Base-by-base conservation (phyloP, 1,139 yeast genomes). In the Sugiyamaella japonica region DNA sequence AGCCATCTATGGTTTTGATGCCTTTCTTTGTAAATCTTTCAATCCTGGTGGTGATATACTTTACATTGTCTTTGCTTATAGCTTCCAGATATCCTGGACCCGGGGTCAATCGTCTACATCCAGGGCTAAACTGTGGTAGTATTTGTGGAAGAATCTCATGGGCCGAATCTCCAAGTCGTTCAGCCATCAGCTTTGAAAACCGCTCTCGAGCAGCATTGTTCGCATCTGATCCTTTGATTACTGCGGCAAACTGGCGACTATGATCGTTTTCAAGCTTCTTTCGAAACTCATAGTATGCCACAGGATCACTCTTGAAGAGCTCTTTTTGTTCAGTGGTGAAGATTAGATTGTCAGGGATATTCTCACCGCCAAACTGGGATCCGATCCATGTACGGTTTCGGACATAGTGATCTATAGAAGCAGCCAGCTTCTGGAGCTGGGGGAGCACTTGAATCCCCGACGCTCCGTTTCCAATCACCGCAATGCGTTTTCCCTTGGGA, bases 381-480 rank as follows among this genome's bases (percentile, higher is more conserved):
- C 57, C 56, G n/a, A 60, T 55, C 63, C 63, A 60, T 12, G 61
- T 59, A 3, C 56, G 56, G 16, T 47, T 16, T 10, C 60, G 52
- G 12, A 51, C 61, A 39, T 52, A 58, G 34, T 60, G 60, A 48
- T 59, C 58, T 8, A 60, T 31, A 36, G 55, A 58, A 29, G 55
- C 39, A 15, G 61, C 63, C 28, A 38, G 25, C n/a, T 48, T 40
- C 20, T 50, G 59, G 3, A 60, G 31, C 38, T 60, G 58, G 9
- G 64, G 64, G 13, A 61, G 48, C 10, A 76, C 68, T 61, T 77
- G 80, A 41, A 73, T 74, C 7, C 78, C 81, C 15, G 78, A 73
- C 52, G 80, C 75, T 9, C 81, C 81, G 58, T 76, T 76, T 23
- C 81, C 81, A 46, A 77, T 65, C 16, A 76, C 73, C 13, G 72